A percentile compares a stretch with the other conserved stretches of the same genome.
Evolutionary conservation across 345 rosid species (phyloP).

Genomic region (Syzygium aromaticum): DNA sequence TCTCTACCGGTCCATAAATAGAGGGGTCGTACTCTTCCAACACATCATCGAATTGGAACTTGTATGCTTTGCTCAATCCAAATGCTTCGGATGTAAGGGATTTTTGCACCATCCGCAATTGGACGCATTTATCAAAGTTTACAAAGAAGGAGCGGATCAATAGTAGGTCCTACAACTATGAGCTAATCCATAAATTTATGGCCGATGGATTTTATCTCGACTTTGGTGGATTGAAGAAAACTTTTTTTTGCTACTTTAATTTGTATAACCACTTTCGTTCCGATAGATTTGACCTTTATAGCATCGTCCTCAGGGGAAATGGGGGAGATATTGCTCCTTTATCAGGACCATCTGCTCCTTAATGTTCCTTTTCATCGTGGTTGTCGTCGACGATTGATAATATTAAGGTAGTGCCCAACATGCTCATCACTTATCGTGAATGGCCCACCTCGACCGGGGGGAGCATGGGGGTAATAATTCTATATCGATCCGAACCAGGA

Average conservation of each 20-base stretch:
- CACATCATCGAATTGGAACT: neutral
- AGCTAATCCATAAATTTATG: neutral
- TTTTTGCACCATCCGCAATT: neutral
- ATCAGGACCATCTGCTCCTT: no score
- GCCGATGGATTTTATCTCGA: neutral
- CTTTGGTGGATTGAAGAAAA: accelerated
- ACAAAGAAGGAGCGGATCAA: no score
- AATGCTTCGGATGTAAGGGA: neutral
- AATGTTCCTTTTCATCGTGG: no score
- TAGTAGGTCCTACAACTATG: neutral
- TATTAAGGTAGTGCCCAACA: no score
- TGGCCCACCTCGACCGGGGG: no score
- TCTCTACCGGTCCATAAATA: neutral
- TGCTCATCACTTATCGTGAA: no score
- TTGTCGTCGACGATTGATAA: no score
- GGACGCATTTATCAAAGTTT: accelerated
- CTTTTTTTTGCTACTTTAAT: neutral
- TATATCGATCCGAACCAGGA: no score
- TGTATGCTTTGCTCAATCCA: neutral
- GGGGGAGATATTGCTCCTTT: no score
- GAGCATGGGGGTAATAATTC: no score
- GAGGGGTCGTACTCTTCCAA: neutral
- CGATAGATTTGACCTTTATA: no score
- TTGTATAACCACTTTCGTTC: neutral
- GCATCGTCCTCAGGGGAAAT: neutral